Evolutionary conservation across 371 early-diverging fungal species (phyloP).

Genomic region (Funneliformis caledonium): DNA sequence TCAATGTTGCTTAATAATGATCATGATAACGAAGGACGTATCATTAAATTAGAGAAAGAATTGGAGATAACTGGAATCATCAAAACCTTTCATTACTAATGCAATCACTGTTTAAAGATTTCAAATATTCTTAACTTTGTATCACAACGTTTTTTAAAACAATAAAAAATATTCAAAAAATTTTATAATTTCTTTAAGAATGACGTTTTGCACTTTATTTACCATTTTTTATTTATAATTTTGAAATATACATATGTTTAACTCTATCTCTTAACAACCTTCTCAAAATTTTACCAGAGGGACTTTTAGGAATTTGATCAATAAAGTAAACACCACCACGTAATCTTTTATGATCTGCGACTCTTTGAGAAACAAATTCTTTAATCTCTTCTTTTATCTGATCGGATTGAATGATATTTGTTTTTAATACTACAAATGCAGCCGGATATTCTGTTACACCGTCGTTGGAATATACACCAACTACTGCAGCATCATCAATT

Average conservation of each 20-base stretch:
- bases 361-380: slow-evolving; percentile 62
- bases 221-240: too few species aligned
- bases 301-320: slow-evolving; percentile 76
- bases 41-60: not conserved
- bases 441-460: slow-evolving; percentile 81
- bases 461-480: slow-evolving; percentile 64
- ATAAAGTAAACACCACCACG: slow-evolving; percentile 81
- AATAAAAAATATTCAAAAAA: too few species aligned
- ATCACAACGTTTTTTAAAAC: too few species aligned
- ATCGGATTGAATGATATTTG: slow-evolving; percentile 44
- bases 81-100: not conserved
- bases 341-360: slow-evolving; percentile 76
- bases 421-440: slow-evolving; percentile 73
- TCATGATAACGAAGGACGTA: not conserved
- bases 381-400: slow-evolving; percentile 56
- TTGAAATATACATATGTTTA: not conserved
- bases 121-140: too few species aligned
- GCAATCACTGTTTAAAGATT: too few species aligned
- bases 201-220: too few species aligned
- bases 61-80: not conserved
- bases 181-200: too few species aligned
- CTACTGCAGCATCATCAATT: slow-evolving; percentile 78
- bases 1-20: not conserved
- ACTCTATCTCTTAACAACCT: slow-evolving; percentile 32
- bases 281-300: slow-evolving; percentile 85